Evolutionary conservation across 192 early-diverging fungal genomes (phyloP), one percentile per base, ranked within the genome.

Genomic region (Coemansia sp.): DNA sequence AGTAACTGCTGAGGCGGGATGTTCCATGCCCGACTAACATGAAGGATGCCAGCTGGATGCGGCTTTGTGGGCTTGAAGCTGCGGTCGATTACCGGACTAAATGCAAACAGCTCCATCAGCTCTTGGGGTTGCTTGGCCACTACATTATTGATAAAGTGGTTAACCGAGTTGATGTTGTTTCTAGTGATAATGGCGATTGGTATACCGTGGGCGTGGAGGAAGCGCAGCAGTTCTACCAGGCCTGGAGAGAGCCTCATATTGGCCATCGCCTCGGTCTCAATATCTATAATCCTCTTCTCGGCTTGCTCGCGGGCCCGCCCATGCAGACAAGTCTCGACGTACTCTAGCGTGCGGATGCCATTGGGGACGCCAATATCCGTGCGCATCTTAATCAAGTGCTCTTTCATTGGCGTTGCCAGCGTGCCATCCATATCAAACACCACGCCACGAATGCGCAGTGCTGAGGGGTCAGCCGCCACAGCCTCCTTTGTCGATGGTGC

Each of bases 381-480:
- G 29, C 70, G 74, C 77, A 84, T 80, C 35, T 71, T 53, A 13
- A 37, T 8, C 65, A 84, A 67, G 58, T 76, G 61, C 61, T 71
- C 74, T 50, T 65, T 76, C 38, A 84, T 84, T 10, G 82, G 74
- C 22, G 69, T 76, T 15, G 78, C 72, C 49, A 84, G 61, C 8
- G 82, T 84, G 38, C 82, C 82, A 44, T 84, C 82, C 82, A 84
- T 84, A 49, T 83, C 80, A 32, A 82, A 82, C 12, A 76, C 74
- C 2, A 82, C 74, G 11, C 80, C 80, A 38, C 80, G 74, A 45
- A 82, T 82, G 3, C 80, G 75, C 61, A 70, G 58, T 13, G 74
- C 71, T n/a, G 53, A 20, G 11, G 74, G 64, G 61, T 68, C 47
- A 16, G 64, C 38, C 20, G 65, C 49, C 1, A 24, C 64, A 44